Conservation (phyloP, 192 early-diverging fungal species). For the Rhizoclosmatium globosum region DNA sequence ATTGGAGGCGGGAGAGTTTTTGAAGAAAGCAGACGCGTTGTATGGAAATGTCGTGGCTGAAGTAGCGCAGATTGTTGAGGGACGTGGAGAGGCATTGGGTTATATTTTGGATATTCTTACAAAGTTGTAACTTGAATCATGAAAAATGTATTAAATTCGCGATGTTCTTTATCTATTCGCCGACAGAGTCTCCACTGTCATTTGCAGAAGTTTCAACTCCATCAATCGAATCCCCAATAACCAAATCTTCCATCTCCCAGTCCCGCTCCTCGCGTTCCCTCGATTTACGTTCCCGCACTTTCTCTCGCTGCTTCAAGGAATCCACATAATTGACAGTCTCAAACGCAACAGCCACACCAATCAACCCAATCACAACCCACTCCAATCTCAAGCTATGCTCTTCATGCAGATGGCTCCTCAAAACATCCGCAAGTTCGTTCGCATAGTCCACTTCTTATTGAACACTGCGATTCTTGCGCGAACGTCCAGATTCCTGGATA, state of each 20-base stretch:
- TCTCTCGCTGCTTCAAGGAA: neutral
- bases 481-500: conserved; percentile 63
- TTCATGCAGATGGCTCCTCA: conserved; percentile 63
- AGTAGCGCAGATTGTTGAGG: neutral
- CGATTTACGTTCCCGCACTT: neutral
- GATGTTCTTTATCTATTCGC: too few species aligned
- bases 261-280: neutral
- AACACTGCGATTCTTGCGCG: conserved; percentile 60
- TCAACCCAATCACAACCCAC: conserved; percentile 57
- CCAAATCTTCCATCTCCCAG: too few species aligned
- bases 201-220: too few species aligned
- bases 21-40: conserved; percentile 1
- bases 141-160: too few species aligned
- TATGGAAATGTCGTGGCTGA: neutral
- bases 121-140: too few species aligned
- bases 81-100: too few species aligned
- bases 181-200: too few species aligned
- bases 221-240: too few species aligned
- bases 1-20: neutral
- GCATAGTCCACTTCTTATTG: conserved; percentile 77
- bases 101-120: too few species aligned
- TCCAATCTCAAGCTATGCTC: conserved; percentile 57
- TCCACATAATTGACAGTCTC: conserved; percentile 49
- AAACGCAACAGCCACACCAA: conserved; percentile 52
- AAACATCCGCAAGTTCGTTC: conserved; percentile 64